A percentile compares a stretch with the other conserved stretches of the same genome.
These are phyloP conservation scores for Clohesyomyces aquaticus DNA, from an alignment of 495 filamentous ascomycete genomes.

Conservation along the genomic window DNA sequence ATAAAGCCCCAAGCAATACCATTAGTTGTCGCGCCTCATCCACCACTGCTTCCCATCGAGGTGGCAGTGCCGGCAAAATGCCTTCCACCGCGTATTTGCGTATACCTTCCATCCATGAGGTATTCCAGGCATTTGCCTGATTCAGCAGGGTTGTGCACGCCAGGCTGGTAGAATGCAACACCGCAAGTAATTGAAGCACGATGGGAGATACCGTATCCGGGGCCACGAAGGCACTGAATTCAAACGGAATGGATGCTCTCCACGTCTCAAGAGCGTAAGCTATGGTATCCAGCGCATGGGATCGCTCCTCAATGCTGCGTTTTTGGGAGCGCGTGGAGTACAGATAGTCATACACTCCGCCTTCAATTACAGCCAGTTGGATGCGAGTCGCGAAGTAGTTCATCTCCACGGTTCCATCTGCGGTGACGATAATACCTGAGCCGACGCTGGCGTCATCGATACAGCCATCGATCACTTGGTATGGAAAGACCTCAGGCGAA, in stretches of 20 bases:
- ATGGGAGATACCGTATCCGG: slow-evolving; percentile 12
- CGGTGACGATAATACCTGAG: slow-evolving; percentile 20
- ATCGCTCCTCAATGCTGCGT: slow-evolving; percentile 22
- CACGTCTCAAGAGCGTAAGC: slow-evolving; percentile 27
- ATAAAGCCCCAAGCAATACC: slow-evolving; percentile 14
- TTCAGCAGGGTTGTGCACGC: slow-evolving; percentile 24
- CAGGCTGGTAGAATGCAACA: slow-evolving; percentile 26
- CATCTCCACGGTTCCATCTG: slow-evolving; percentile 22
- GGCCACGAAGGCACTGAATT: slow-evolving; percentile 17
- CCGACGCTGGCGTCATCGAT: slow-evolving; percentile 7
- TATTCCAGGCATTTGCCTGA: slow-evolving; percentile 24
- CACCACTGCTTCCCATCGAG: slow-evolving; percentile 20
- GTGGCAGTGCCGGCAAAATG: slow-evolving; percentile 22
- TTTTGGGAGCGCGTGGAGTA: slow-evolving; percentile 29
- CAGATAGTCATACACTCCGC: slow-evolving; percentile 23
- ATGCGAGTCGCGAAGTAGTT: slow-evolving; percentile 30
- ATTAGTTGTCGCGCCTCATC: slow-evolving; percentile 20
- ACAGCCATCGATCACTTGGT: not conserved
- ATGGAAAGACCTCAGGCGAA: slow-evolving; percentile 15
- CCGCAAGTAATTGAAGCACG: slow-evolving; percentile 25
- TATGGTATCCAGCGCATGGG: slow-evolving; percentile 19
- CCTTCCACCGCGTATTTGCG: slow-evolving; percentile 22
- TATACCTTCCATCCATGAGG: slow-evolving; percentile 19
- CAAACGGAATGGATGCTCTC: slow-evolving; percentile 23
- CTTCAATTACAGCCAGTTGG: slow-evolving; percentile 25